Evolutionary conservation across 2,329 filamentous ascomycete genomes (phyloP), one percentile per base, ranked within the genome.

Genomic region (Fusarium paranaense): DNA sequence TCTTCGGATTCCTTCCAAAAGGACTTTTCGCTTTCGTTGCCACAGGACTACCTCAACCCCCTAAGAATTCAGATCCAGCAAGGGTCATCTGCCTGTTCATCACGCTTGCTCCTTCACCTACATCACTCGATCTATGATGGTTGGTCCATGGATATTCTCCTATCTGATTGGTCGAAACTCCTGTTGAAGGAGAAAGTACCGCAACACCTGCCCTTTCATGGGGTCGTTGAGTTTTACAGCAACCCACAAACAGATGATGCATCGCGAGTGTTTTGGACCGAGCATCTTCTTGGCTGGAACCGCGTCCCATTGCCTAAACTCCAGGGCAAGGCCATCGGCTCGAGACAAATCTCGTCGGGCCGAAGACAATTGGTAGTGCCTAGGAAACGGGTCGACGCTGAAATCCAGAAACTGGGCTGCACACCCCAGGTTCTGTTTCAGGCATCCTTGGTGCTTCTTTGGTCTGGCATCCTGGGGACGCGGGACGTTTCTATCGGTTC

Each of bases 81-180:
- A 14, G 35, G 61, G 9, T 20, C 76, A 9, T 20, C 73, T 20
- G 22, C 33, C 10, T 59, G 78, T 6, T 64, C 79, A 4, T 76
- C 79, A 35, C 75, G 84, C 10, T 59, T 80, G 5, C 81, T 89
- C 13, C 62, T 94, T 52, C 86, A 92, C 14, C 85, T 97, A 0
- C 95, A 97, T 79, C 95, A 98, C 82, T 91, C 94, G 1, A 81
- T 97, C 1, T 98, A 97, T 78, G 95, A 98, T 81, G 95, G 95
- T n/a, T 98, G 95, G 95, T 95, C 95, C 0, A 88, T 95, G 78
- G 93, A 98, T 61, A 85, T 96, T 33, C 82, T 97, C 0, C 76
- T 94, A 16, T 84, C 87, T 30, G 94, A 98, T 79, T 83, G 97
- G 6, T 85, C 88, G 5, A 78, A 77, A 0, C 73, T 93, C 2